Evolutionary conservation across 1,284 basidiomycete species (phyloP), one percentile per base, ranked within the genome.

Genomic region (Rhodotorula sp.): DNA sequence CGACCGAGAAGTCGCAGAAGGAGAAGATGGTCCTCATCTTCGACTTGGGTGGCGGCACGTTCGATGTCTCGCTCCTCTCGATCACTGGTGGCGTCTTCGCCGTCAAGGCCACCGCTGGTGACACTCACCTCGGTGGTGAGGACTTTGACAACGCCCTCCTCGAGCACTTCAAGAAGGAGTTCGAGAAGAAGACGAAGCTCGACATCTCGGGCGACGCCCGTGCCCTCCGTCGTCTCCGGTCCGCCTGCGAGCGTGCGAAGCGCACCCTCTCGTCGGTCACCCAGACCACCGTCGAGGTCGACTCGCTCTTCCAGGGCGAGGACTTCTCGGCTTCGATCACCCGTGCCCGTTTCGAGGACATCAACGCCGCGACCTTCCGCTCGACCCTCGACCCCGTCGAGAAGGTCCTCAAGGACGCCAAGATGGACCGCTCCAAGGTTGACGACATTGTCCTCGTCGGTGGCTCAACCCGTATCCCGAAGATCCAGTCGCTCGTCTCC

Each of bases 21-120:
- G 94, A 99, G 87, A 94, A 94, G 86, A 97, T 95, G 82, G 95
- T 99, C 72, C 89, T 99, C 82, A 98, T 99, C 83, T 99, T 97
- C 87, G 95, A 99, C 86, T 87, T 99, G 74, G 95, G 95, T 82
- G 95, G 95, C 87, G 96, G 86, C 80, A 87, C 86, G 73, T 87
- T 87, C 83, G 86, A 87, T 85, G 86, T 87, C 72, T 87, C 86
- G 68, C 83, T 87, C 72, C 83, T 87, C 66, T 84, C 85, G 80
- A 86, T 87, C 81, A 83, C 84, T 66, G 86, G 85, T 75, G 86
- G 86, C 81, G 84, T 87, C 79, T 87, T 87, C 81, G 83, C 84
- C 78, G 86, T 87, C 82, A 87, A 87, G 84, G 86, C 86, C 74
- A 87, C 85, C 69, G 83, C 83, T 67, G 83, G 83, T 80, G 83